Percentiles rank a stretch among this genome's conserved stretches.
These are phyloP conservation scores for Iberis pinnata DNA, from an alignment of 345 rosid species.

Conservation along the genomic window DNA sequence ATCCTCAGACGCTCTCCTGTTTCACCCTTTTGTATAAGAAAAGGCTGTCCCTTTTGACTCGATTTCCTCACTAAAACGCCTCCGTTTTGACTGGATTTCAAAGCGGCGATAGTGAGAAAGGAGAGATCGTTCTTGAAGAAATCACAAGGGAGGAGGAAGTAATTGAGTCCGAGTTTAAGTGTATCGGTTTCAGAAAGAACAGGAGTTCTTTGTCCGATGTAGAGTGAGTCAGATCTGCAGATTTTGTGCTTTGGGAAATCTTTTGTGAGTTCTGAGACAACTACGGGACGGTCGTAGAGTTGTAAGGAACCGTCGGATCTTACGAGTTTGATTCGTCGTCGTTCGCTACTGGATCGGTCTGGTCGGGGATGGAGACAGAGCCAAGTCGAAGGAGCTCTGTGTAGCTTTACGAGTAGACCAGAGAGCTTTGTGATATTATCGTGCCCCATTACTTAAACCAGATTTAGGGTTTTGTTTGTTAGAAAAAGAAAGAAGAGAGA, in stretches of 20 bases:
- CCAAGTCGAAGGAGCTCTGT: conserved; percentile 27
- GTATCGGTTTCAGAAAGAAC: conserved; percentile 54
- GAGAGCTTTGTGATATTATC: conserved; percentile 27
- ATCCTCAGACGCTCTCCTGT: conserved; percentile 57
- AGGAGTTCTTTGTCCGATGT: conserved; percentile 77
- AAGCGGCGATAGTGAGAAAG: conserved; percentile 57
- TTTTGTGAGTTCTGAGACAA: conserved; percentile 48
- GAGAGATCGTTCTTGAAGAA: conserved; percentile 59
- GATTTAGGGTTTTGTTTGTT: too few relatives aligned
- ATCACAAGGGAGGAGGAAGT: conserved; percentile 73
- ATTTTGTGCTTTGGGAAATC: conserved; percentile 73
- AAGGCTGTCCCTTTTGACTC: too few relatives aligned
- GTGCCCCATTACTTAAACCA: conserved; percentile 25
- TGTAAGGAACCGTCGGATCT: conserved; percentile 56
- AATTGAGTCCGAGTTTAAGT: conserved; percentile 65
- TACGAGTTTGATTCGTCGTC: conserved; percentile 45
- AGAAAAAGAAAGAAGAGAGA: not conserved
- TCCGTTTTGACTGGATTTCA: conserved; percentile 25
- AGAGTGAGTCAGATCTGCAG: conserved; percentile 65
- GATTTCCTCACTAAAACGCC: conserved; percentile 20
- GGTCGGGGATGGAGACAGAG: conserved; percentile 26
- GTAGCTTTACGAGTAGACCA: conserved; percentile 27
- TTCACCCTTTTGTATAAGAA: conserved; percentile 49
- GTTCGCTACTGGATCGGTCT: not conserved
- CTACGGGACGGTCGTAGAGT: conserved; percentile 50